A percentile compares a stretch with the other conserved stretches of the same genome.
These are phyloP conservation scores for Brassica nigra DNA, from an alignment of 345 rosid genomes.

Conservation along the genomic window DNA sequence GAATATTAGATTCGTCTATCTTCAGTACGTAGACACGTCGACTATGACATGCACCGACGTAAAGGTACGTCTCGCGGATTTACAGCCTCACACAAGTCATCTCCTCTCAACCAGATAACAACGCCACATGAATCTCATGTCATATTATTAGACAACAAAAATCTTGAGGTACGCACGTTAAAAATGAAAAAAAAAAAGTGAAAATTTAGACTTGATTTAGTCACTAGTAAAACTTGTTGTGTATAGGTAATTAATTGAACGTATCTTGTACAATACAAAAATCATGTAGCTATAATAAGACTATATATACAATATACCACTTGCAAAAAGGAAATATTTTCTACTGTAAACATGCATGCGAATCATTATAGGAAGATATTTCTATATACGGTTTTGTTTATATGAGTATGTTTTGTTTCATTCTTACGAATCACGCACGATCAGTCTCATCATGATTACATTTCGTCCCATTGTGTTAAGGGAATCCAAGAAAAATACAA, in stretches of 20 bases:
- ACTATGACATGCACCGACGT: slow-evolving; percentile 4
- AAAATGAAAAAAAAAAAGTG: not conserved
- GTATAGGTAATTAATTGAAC: not conserved
- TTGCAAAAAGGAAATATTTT: not conserved
- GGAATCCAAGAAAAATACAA: not conserved
- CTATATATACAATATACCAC: not conserved
- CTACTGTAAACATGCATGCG: not conserved
- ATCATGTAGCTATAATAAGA: not conserved
- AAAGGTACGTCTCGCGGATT: slow-evolving; percentile 23
- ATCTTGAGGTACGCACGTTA: not conserved
- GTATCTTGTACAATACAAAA: not conserved
- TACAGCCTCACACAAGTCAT: slow-evolving; percentile 12
- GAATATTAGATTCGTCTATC: not conserved
- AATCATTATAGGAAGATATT: not conserved
- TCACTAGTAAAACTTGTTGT: not conserved
- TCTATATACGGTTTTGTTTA: not conserved
- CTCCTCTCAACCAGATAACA: slow-evolving; percentile 15
- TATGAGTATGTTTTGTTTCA: not conserved
- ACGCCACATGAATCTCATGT: slow-evolving; percentile 3
- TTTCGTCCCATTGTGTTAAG: not conserved
- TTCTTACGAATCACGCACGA: not conserved
- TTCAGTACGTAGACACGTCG: not conserved
- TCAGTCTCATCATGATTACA: not conserved
- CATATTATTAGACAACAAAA: not conserved
- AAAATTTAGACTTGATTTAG: not conserved